Conservation (phyloP, 2,329 filamentous ascomycete species). For the Metarhizium robertsii region DNA sequence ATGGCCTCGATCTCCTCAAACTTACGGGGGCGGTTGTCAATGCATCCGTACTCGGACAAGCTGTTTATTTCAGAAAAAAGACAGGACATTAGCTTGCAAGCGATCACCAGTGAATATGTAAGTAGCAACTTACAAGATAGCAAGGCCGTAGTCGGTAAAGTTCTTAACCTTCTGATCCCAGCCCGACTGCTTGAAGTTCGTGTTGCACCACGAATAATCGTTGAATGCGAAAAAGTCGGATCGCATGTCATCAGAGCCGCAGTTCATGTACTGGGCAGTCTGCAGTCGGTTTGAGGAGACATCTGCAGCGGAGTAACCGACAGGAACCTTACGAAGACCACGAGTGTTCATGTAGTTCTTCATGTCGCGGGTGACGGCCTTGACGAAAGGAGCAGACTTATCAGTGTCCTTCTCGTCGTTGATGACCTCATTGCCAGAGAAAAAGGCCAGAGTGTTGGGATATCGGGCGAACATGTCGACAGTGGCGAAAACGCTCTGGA, state of each 20-base stretch:
- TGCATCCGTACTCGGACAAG: slow-evolving; percentile 93
- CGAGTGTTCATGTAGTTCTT: slow-evolving; percentile 58
- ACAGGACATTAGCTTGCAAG: not conserved
- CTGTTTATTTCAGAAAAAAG: slow-evolving; percentile 13
- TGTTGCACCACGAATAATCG: slow-evolving; percentile 81
- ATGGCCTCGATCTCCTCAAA: slow-evolving; percentile 74
- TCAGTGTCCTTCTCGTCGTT: slow-evolving; percentile 57
- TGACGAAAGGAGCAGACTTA: slow-evolving; percentile 61
- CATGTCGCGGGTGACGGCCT: slow-evolving; percentile 70
- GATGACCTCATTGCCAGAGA: slow-evolving; percentile 75
- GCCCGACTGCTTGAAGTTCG: slow-evolving; percentile 59
- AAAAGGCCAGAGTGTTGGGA: slow-evolving; percentile 79
- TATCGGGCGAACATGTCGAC: slow-evolving; percentile 78
- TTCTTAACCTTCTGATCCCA: slow-evolving; percentile 86
- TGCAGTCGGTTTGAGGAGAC: slow-evolving; percentile 77
- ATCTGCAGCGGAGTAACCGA: slow-evolving; percentile 72
- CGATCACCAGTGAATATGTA: not conserved
- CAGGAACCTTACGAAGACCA: slow-evolving; percentile 56
- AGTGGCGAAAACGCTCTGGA: slow-evolving; percentile 78
- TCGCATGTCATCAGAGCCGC: slow-evolving; percentile 71
- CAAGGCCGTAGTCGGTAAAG: slow-evolving; percentile 77
- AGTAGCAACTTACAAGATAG: slow-evolving; percentile 54
- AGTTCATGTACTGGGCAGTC: slow-evolving; percentile 90
- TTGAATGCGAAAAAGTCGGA: slow-evolving; percentile 88
- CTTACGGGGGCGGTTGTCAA: slow-evolving; percentile 60